A percentile compares a stretch with the other conserved stretches of the same genome.
phyloP scores from a whole-genome alignment of 2,329 filamentous ascomycete species.

The Drechslerella dactyloides region DNA sequence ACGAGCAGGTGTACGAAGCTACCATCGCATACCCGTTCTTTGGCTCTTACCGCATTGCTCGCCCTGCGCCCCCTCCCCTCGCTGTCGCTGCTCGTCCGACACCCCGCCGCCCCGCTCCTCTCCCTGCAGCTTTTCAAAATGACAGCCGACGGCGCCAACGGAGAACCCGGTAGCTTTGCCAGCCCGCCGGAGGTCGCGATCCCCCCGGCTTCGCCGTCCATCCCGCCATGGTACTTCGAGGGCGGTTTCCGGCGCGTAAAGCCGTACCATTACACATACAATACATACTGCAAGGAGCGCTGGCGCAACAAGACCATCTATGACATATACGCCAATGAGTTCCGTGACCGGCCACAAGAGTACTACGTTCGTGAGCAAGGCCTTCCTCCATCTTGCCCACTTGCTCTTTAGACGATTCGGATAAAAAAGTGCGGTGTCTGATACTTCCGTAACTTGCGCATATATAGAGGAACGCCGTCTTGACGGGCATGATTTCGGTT shows the following conservation, averaged over 20 bases:
- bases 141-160: constrained; percentile 11
- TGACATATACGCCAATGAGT: constrained; percentile 89
- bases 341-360: constrained; percentile 80
- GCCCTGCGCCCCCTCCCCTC: constrained; percentile 18
- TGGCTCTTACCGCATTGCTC: constrained; percentile 12
- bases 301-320: constrained; percentile 83
- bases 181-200: constrained; percentile 19
- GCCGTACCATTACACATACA: constrained; percentile 93
- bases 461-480: constrained; percentile 73
- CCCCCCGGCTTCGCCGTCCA: constrained; percentile 27
- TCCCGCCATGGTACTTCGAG: constrained; percentile 77
- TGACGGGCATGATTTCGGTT: constrained; percentile 76
- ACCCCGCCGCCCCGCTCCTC: constrained; percentile 20
- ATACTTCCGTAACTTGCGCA: neutral
- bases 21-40: constrained; percentile 19
- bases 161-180: neutral
- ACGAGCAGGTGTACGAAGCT: constrained; percentile 16
- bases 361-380: constrained; percentile 73
- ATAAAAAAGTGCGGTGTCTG: neutral
- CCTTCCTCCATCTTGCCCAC: neutral
- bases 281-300: constrained; percentile 90
- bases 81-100: constrained; percentile 47
- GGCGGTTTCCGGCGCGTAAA: constrained; percentile 80
- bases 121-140: constrained; percentile 40
- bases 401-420: neutral